Conservation (phyloP, 1,284 basidiomycete genomes). For the Austropuccinia psidii region DNA sequence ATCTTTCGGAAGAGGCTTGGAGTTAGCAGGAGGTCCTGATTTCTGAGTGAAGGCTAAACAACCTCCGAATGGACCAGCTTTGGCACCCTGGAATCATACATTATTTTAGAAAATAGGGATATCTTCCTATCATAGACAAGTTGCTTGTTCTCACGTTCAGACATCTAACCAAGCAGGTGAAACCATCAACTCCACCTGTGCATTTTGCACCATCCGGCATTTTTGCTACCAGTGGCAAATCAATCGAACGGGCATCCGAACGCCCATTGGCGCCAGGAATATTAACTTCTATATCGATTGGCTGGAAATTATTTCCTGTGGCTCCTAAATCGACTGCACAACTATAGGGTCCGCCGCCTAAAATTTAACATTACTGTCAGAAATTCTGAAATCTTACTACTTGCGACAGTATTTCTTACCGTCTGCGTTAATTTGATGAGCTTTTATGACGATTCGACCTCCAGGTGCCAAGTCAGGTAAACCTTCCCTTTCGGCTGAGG, state of each 20-base stretch:
- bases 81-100: constrained; percentile 13
- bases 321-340: constrained; percentile 24
- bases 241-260: constrained; percentile 12
- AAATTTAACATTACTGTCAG: background rate
- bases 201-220: constrained; percentile 27
- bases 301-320: constrained; percentile 26
- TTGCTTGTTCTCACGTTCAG: constrained; percentile 10
- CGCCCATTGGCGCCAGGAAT: constrained; percentile 19
- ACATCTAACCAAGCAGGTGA: constrained; percentile 29
- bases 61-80: constrained; percentile 34
- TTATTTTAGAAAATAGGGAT: background rate
- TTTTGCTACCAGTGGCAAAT: constrained; percentile 25
- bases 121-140: too few species aligned
- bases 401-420: background rate
- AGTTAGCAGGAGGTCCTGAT: background rate
- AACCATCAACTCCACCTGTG: constrained; percentile 27
- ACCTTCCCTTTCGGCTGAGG: constrained; percentile 25
- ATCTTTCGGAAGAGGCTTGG: constrained; percentile 10
- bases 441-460: constrained; percentile 13
- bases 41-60: constrained; percentile 36
- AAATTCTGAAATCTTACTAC: background rate
- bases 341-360: constrained; percentile 26
- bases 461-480: constrained; percentile 19
- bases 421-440: constrained; percentile 37
- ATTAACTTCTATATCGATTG: constrained; percentile 13